Evolutionary conservation across 208 protist species (phyloP).

Genomic region (Leishmania major): DNA sequence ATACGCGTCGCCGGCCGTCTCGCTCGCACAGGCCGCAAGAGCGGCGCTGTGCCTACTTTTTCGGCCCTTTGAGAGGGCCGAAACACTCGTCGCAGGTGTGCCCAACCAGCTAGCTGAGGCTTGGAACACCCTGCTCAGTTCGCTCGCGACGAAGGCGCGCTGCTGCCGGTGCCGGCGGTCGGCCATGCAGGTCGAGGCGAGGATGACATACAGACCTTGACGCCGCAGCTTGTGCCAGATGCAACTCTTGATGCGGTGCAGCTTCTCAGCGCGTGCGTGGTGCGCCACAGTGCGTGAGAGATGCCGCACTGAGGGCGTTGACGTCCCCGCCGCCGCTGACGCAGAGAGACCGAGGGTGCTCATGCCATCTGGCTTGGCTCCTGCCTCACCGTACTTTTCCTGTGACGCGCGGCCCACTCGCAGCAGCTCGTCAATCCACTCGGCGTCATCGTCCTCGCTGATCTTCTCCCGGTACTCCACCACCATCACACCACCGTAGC

Average conservation of each 20-base stretch:
- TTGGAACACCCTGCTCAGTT: constrained; percentile 15
- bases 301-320: background rate
- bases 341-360: background rate
- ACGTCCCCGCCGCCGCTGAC: background rate
- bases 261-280: constrained; percentile 29
- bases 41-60: background rate
- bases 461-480: constrained; percentile 61
- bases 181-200: constrained; percentile 42
- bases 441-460: constrained; percentile 32
- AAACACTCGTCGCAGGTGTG: background rate
- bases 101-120: constrained; percentile 1
- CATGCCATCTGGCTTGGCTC: background rate
- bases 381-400: background rate
- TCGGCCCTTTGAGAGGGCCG: background rate
- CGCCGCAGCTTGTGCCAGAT: constrained; percentile 36
- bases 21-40: too few species aligned
- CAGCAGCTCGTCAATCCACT: constrained; percentile 43
- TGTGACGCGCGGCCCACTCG: constrained; percentile 9
- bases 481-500: constrained; percentile 67
- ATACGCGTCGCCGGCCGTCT: constrained; percentile 6
- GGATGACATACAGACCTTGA: constrained; percentile 42
- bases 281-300: constrained; percentile 9
- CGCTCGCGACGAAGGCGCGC: constrained; percentile 15
- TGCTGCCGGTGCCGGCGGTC: constrained; percentile 33
- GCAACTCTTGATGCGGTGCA: constrained; percentile 36